Evolutionary conservation across 768 basidiomycete species (phyloP), one percentile per base, ranked within the genome.

Genomic region (Boletus subcaerulescens): DNA sequence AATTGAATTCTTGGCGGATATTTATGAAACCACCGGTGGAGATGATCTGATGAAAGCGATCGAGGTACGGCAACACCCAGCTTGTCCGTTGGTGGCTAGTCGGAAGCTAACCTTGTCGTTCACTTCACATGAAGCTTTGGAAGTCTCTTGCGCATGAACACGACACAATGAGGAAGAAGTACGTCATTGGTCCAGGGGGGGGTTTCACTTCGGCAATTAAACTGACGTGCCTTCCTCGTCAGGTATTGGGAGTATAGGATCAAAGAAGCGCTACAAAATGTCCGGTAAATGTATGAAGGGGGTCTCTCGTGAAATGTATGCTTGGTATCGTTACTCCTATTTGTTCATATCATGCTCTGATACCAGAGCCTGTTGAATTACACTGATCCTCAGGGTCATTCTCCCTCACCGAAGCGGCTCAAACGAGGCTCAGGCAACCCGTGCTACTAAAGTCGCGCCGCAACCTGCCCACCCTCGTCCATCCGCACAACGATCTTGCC

Each of bases 171-270:
- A 78, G 90, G 46, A 89, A 84, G 75, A 87, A 85, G 91, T 91
- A 57, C 40, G 77, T 71, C 26, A n/a, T 57, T 41, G 26, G 26
- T 22, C 48, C 45, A 71, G 57, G 3, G 29, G 35, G 35, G 17
- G 51, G 29, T 9, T 29, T 29, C 45, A 22, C 45, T 38, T 65
- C 57, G 45, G 59, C 62, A 55, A 70, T 68, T 68, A 68, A 65
- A 45, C n/a, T 59, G 39, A 63, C 56, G 46, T 45, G 51, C 50
- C 33, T 51, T 64, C 48, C 44, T 55, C 49, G 29, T 43, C 61
- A 90, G 88, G 65, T 90, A 90, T 66, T 90, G 89, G 88, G 86
- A 87, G 50, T 82, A 82, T 57, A 82, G 88, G n/a, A 82, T 85
- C 59, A 77, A 74, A 51, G 80, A 83, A 54, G 81, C 77, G n/a